Evolutionary conservation across 805 yeast species (phyloP).

Genomic region (Pichia cabralensis): DNA sequence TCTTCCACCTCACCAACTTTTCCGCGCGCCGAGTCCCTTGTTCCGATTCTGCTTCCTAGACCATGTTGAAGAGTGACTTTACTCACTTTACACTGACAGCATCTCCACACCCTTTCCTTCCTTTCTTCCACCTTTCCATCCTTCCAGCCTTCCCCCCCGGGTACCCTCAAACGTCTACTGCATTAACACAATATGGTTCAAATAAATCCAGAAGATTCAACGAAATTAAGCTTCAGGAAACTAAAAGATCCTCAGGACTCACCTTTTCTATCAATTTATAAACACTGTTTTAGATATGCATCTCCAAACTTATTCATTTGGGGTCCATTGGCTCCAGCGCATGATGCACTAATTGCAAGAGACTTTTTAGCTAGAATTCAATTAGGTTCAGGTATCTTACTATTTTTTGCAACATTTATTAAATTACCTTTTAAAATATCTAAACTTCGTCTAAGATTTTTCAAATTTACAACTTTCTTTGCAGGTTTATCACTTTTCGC

Average conservation of each 20-base stretch:
- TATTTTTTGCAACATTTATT: constrained; percentile 10
- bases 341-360: constrained; percentile 22
- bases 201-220: constrained; percentile 4
- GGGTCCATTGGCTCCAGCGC: constrained; percentile 29
- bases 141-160: no score
- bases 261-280: constrained; percentile 10
- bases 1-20: no score
- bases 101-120: no score
- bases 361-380: constrained; percentile 19
- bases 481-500: constrained; percentile 12
- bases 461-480: constrained; percentile 9
- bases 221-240: constrained; percentile 14
- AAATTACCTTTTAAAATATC: constrained; percentile 3
- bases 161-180: no score
- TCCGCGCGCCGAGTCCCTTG: no score
- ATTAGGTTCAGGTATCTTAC: constrained; percentile 15
- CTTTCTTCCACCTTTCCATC: no score
- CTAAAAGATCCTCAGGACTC: constrained; percentile 20
- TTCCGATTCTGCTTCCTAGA: no score
- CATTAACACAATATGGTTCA: constrained; percentile 9
- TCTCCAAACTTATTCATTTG: constrained; percentile 21
- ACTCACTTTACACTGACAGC: no score
- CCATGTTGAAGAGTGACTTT: no score
- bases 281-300: constrained; percentile 20
- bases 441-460: constrained; percentile 6